A percentile compares a stretch with the other conserved stretches of the same genome.
These are phyloP conservation scores for Boletus patriciae DNA, from an alignment of 768 basidiomycete species.

Conservation along the genomic window DNA sequence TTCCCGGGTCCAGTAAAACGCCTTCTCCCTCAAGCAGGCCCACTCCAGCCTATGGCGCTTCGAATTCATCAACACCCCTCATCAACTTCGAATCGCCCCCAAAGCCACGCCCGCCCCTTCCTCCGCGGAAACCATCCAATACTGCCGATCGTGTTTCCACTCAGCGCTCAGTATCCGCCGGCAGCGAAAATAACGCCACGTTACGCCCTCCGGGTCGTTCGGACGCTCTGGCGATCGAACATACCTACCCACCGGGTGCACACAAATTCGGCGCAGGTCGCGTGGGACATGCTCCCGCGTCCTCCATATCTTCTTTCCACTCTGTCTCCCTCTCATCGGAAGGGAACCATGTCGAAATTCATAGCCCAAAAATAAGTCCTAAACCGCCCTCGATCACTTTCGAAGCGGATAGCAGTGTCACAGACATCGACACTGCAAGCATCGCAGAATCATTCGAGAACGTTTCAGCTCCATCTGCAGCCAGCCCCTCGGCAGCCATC, in stretches of 20 bases:
- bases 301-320: conserved; percentile 81
- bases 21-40: conserved; percentile 20
- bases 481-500: conserved; percentile 52
- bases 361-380: conserved; percentile 15
- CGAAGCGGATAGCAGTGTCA: conserved; percentile 39
- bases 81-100: conserved; percentile 58
- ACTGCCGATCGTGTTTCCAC: conserved; percentile 44
- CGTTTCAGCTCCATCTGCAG: conserved; percentile 53
- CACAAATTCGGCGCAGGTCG: conserved; percentile 36
- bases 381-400: conserved; percentile 48
- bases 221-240: conserved; percentile 56
- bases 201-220: conserved; percentile 36
- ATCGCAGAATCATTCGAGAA: conserved; percentile 75
- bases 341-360: conserved; percentile 33
- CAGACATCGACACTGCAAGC: conserved; percentile 53
- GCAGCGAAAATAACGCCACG: conserved; percentile 17
- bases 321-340: conserved; percentile 80
- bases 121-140: conserved; percentile 62
- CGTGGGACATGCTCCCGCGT: conserved; percentile 55
- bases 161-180: conserved; percentile 24
- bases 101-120: conserved; percentile 56
- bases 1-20: conserved; percentile 25
- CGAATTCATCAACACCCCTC: conserved; percentile 40
- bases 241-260: conserved; percentile 51
- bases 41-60: background rate